Percentiles rank a stretch among this genome's conserved stretches.
phyloP scores from a whole-genome alignment of 768 basidiomycete genomes.

The Tylopilus vinaceipallidus region DNA sequence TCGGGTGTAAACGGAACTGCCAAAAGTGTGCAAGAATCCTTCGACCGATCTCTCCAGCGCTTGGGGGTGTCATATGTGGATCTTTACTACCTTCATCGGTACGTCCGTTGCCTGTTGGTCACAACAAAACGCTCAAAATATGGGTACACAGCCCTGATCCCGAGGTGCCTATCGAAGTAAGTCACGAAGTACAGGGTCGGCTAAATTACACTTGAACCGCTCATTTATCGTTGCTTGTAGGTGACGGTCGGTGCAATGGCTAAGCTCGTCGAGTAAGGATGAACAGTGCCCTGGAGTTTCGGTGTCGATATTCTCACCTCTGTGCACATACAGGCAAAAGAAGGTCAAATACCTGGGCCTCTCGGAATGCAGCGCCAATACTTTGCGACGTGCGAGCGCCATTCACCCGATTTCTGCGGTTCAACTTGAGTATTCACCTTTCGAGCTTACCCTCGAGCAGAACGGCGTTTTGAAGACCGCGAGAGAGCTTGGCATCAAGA shows the following conservation, averaged over 20 bases:
- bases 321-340: slow-evolving; percentile 32
- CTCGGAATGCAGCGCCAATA: slow-evolving; percentile 46
- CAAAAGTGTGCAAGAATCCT: slow-evolving; percentile 37
- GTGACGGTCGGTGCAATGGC: slow-evolving; percentile 48
- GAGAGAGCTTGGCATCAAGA: slow-evolving; percentile 47
- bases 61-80: slow-evolving; percentile 45
- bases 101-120: neutral
- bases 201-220: neutral
- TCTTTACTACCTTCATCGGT: slow-evolving; percentile 46
- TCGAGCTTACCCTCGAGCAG: slow-evolving; percentile 47
- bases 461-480: slow-evolving; percentile 42
- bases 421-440: slow-evolving; percentile 52
- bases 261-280: slow-evolving; percentile 47
- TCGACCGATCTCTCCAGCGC: slow-evolving; percentile 40
- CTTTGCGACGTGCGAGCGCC: slow-evolving; percentile 49
- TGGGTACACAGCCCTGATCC: slow-evolving; percentile 36
- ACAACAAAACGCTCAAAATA: neutral
- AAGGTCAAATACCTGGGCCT: slow-evolving; percentile 50
- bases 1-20: slow-evolving; percentile 37
- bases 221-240: slow-evolving; percentile 10
- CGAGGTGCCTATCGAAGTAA: slow-evolving; percentile 46
- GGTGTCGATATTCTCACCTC: neutral
- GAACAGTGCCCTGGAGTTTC: neutral
- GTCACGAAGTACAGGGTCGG: neutral
- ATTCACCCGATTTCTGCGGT: slow-evolving; percentile 50